These are phyloP conservation scores for Annona cherimola DNA, from an alignment of 164 flowering plant species.

Conservation along the genomic window DNA sequence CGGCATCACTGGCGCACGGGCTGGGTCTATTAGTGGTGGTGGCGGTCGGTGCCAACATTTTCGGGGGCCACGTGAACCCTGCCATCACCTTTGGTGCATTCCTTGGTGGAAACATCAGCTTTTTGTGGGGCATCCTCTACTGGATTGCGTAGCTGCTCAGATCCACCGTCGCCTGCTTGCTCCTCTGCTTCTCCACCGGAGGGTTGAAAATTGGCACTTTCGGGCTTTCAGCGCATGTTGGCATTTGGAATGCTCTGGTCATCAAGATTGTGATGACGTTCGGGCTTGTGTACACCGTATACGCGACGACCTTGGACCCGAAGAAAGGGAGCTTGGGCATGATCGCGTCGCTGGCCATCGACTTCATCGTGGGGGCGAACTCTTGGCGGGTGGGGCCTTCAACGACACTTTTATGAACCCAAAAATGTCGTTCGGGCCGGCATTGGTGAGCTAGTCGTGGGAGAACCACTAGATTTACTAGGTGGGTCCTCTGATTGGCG, in stretches of 20 bases:
- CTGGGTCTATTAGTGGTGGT: conserved; percentile 45
- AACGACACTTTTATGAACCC: conserved; percentile 52
- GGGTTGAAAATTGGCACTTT: conserved; percentile 50
- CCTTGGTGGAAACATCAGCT: conserved; percentile 39
- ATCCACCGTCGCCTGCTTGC: conserved; percentile 36
- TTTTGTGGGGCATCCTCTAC: conserved; percentile 37
- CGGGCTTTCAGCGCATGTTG: conserved; percentile 25
- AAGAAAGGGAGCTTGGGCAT: conserved; percentile 33
- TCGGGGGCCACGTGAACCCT: conserved; percentile 59
- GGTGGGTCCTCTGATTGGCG: conserved; percentile 40
- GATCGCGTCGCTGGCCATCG: conserved; percentile 42
- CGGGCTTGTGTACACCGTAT: conserved; percentile 20
- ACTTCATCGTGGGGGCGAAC: conserved; percentile 47
- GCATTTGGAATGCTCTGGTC: conserved; percentile 31
- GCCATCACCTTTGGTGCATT: conserved; percentile 52
- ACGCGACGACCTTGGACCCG: conserved; percentile 20
- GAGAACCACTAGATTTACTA: conserved; percentile 42
- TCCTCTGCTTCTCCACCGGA: conserved; percentile 35
- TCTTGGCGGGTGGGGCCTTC: conserved; percentile 42
- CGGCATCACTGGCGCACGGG: conserved; percentile 57
- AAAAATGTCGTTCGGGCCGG: conserved; percentile 42
- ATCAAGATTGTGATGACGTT: conserved; percentile 31
- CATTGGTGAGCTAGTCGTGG: conserved; percentile 49
- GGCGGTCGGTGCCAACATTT: conserved; percentile 43
- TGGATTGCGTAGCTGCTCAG: conserved; percentile 48